Evolutionary conservation across 2,329 filamentous ascomycete genomes (phyloP), one percentile per base, ranked within the genome.

Genomic region (Alternaria sp.): DNA sequence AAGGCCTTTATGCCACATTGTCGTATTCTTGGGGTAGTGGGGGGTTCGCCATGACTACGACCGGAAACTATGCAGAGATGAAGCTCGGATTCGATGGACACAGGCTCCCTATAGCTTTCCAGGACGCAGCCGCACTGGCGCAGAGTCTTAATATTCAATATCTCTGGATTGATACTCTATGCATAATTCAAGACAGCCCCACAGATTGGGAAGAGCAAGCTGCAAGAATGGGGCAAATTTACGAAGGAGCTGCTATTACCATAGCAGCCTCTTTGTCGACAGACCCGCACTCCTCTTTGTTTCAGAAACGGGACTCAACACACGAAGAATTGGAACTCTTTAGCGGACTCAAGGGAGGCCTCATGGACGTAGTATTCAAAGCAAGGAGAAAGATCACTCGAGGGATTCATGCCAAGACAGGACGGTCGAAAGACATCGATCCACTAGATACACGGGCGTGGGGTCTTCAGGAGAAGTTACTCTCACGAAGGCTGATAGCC

Each of bases 261-360:
- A 59, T 59, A 28, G 57, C 57, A 46, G 57, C 57, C 21, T 52
- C 57, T 43, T 45, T 40, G 32, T 52, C 57, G 7, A 32, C 57
- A 2, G 46, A 59, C 21, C 57, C 47, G 11, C 17, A 23, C 25
- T 4, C 9, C 28, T 28, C 57, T 26, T 32, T 59, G n/a, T 59
- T 59, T 5, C 15, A 7, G 21, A 6, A 9, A 52, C 30, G 25
- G 17, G 3, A 44, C 10, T 5, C 9, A 17, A 12, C 7, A 11
- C 6, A 44, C 19, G 5, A 44, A 17, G 43, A 21, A 19, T 6
- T 17, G 0, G 43, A 44, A 44, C 5, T 44, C 6, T 19, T 19
- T 5, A 44, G 17, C 17, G 43, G 12, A 7, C 8, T 44, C n/a
- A 19, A 44, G 5, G n/a, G 43, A 13, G 43, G 28, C 5, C 28